Evolutionary conservation across 495 filamentous ascomycete species (phyloP), one percentile per base, ranked within the genome.

Genomic region (Evansstolkia leycettana): DNA sequence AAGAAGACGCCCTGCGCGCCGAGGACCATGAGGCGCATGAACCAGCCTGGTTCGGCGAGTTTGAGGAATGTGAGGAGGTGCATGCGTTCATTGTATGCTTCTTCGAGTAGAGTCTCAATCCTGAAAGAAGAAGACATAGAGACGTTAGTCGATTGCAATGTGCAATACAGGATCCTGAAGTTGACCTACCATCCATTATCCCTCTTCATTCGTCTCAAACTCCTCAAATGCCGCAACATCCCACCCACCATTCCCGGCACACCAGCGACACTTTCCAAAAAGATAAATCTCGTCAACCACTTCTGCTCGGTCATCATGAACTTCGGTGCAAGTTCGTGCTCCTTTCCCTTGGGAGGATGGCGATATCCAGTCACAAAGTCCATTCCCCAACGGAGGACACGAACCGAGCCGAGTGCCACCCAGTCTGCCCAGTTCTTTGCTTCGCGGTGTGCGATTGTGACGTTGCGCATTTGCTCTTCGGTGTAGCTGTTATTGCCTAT

Each of bases 161-260:
- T n/a, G n/a, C n/a, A n/a, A n/a, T 9, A 14, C 13, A 26, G 10
- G 5, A 14, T 17, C n/a, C n/a, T n/a, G n/a, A n/a, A n/a, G n/a
- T n/a, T n/a, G n/a, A 36, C 52, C 43, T 52, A 75, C 89, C 90
- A 96, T 52, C 92, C 90, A 44, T 95, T 94, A 54, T 98, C 90
- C 20, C 90, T 61, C 62, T 84, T 86, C 64, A 98, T 76, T 5
- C 76, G 68, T 29, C 90, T 68, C 38, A 98, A 61, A 43, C 78
- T 84, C 48, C 81, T 73, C 5, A 98, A 62, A 58, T 98, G 90
- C 13, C 90, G 68, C 9, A 96, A 61, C 80, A 93, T 94, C 7
- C 88, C 90, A 0, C 78, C 90, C 4, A 96, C 92, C 86, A 96
- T 96, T 0, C 92, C 92, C 0, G 92, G 92, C 0, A 98, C 90